A percentile compares a stretch with the other conserved stretches of the same genome.
phyloP scores from a whole-genome alignment of 306 rosid genomes.

The Vigna angularis region DNA sequence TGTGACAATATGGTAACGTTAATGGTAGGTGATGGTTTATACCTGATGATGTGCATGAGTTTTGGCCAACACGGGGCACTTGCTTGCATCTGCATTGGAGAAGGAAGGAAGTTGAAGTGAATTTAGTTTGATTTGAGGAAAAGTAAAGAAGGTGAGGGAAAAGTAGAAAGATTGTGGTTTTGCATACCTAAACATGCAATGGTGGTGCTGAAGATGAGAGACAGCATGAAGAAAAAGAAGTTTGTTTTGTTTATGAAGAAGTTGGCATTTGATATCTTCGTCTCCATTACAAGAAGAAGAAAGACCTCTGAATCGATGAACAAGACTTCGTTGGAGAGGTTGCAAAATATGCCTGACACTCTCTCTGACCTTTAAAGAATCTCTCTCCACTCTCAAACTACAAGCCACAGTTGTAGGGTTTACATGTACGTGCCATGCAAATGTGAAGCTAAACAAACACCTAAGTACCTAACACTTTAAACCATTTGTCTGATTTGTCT shows the following conservation, averaged over 20 bases:
- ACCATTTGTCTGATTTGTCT: slow-evolving; percentile 36
- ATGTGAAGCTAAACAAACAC: slow-evolving; percentile 47
- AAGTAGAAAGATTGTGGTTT: slow-evolving; percentile 2
- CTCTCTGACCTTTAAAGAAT: slow-evolving; percentile 45
- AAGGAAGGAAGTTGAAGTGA: neutral
- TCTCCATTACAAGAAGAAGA: slow-evolving; percentile 68
- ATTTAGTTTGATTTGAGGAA: neutral
- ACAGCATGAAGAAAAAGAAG: slow-evolving; percentile 51
- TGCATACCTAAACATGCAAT: slow-evolving; percentile 59
- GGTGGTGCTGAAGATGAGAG: slow-evolving; percentile 50
- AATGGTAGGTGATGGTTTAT: neutral
- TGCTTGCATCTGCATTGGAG: slow-evolving; percentile 55
- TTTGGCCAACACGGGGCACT: slow-evolving; percentile 44
- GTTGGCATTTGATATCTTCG: slow-evolving; percentile 48
- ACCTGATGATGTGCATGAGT: slow-evolving; percentile 62
- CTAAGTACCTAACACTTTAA: slow-evolving; percentile 45
- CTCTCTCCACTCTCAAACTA: slow-evolving; percentile 40
- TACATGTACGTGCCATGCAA: slow-evolving; percentile 56
- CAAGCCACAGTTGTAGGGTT: slow-evolving; percentile 41
- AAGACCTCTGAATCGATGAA: slow-evolving; percentile 13
- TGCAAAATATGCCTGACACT: slow-evolving; percentile 36
- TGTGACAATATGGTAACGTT: no score
- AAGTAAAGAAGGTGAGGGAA: slow-evolving; percentile 12
- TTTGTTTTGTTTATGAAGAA: slow-evolving; percentile 44
- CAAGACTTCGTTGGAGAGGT: slow-evolving; percentile 20